Evolutionary conservation across 129 eudicot species (phyloP).

Genomic region (Artemisia tridentata): DNA sequence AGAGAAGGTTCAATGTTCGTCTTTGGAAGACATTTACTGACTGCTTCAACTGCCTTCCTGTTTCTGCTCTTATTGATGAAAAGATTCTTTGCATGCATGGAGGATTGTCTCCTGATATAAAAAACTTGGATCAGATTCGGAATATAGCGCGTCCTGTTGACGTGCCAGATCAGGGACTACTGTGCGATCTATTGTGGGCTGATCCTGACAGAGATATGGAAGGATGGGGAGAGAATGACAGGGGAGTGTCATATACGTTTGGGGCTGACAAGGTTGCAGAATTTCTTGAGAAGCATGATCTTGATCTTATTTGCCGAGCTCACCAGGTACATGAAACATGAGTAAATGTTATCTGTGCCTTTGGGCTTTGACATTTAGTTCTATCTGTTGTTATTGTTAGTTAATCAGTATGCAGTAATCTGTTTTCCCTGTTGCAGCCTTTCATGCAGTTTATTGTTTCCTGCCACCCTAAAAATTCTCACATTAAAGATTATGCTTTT

Average conservation of each 20-base stretch:
- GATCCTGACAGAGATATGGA: slow-evolving; percentile 57
- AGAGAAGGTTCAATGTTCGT: slow-evolving; percentile 59
- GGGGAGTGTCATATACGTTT: slow-evolving; percentile 58
- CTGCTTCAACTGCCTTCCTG: slow-evolving; percentile 60
- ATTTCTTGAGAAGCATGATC: slow-evolving; percentile 60
- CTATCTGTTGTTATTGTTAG: neutral
- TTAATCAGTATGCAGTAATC: too few species aligned
- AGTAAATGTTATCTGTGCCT: neutral
- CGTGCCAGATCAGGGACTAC: slow-evolving; percentile 61
- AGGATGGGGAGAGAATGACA: slow-evolving; percentile 74
- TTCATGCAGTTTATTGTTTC: too few species aligned
- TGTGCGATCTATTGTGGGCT: slow-evolving; percentile 61
- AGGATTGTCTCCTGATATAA: slow-evolving; percentile 61
- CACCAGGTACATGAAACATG: slow-evolving; percentile 44
- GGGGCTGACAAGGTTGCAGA: slow-evolving; percentile 61
- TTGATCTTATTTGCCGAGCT: slow-evolving; percentile 65
- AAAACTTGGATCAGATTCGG: slow-evolving; percentile 50
- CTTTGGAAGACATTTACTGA: slow-evolving; percentile 62
- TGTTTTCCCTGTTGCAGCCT: too few species aligned
- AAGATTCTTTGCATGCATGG: slow-evolving; percentile 75
- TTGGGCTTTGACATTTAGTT: neutral
- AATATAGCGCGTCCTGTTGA: slow-evolving; percentile 53
- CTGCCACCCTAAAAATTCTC: too few species aligned
- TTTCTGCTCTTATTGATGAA: slow-evolving; percentile 67
- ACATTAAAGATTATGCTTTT: too few species aligned